These are phyloP conservation scores for Tuber indicum DNA, from an alignment of 495 filamentous ascomycete genomes.

Conservation along the genomic window DNA sequence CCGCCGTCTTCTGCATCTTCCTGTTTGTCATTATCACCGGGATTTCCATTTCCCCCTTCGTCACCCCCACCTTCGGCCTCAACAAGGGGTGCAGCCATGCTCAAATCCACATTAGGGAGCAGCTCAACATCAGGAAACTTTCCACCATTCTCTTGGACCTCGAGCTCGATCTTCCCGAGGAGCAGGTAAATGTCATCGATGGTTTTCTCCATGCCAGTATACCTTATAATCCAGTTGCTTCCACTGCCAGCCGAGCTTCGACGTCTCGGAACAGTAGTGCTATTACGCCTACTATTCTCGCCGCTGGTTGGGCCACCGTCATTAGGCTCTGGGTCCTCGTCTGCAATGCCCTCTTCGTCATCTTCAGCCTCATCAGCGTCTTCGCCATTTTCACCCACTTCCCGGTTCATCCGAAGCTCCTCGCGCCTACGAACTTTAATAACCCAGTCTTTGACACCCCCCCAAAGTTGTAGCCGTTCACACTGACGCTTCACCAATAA, in stretches of 20 bases:
- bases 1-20: conserved; percentile 29
- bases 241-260: conserved; percentile 36
- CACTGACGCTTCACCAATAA: conserved; percentile 56
- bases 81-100: conserved; percentile 30
- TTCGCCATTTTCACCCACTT: conserved; percentile 33
- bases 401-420: conserved; percentile 42
- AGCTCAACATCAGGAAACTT: conserved; percentile 42
- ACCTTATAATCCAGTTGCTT: conserved; percentile 39
- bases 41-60: conserved; percentile 25
- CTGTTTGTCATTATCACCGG: conserved; percentile 24
- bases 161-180: conserved; percentile 37
- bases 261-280: conserved; percentile 17
- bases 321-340: conserved; percentile 29
- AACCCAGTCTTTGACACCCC: conserved; percentile 45
- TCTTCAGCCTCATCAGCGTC: conserved; percentile 36
- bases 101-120: conserved; percentile 39
- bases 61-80: conserved; percentile 15
- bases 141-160: conserved; percentile 40
- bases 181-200: conserved; percentile 39
- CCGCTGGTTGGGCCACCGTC: conserved; percentile 33
- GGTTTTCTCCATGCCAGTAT: conserved; percentile 40
- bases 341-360: conserved; percentile 23
- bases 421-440: conserved; percentile 55
- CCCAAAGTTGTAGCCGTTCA: conserved; percentile 56
- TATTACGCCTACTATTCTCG: conserved; percentile 35